Base-by-base conservation (phyloP, 208 protist species). In the Leishmania gerbilli region DNA sequence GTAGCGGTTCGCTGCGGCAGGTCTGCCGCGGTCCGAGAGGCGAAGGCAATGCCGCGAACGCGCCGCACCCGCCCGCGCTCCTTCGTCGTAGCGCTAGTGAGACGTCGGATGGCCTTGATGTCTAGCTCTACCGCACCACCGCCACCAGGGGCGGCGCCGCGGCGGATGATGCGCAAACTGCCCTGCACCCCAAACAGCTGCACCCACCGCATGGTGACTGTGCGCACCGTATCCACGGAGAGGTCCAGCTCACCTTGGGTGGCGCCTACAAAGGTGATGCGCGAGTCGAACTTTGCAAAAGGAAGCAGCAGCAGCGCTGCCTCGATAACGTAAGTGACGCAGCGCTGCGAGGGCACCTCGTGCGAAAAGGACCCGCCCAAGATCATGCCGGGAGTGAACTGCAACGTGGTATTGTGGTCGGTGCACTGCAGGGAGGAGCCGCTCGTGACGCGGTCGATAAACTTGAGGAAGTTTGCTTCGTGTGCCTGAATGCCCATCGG, bases 401-500 rank as follows among this genome's bases (percentile, higher is more conserved):
- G 89, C 42, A 98, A 76, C 40, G 80, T 80, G 9, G 93, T 97
- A 83, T 96, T 96, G 84, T 93, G 82, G 15, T 96, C 87, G 4
- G 81, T 88, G 71, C 90, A 90, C 81, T 96, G 87, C 56, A 98
- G 89, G 8, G 78, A 82, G 3, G 94, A 96, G 2, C 96, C 96
- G 74, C 92, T 97, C 24, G 96, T 98, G 74, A 98, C 83, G 71
- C 93, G 92, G 77, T 97, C 95, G 60, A 98, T 91, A 71, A 98
- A 97, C 86, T 97, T 97, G 51, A 98, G 86, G 72, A 98, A 98
- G 84, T 98, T 98, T 19, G 91, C 95, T 83, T 98, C 95, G 68
- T 87, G 86, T 3, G 82, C 49, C 80, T 95, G 86, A 76, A 98
- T 89, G 74, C 95, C 95, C 74, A 89, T 84, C 2, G 93, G 92